Percentiles rank a stretch among this genome's conserved stretches.
Evolutionary conservation across 2,329 filamentous ascomycete species (phyloP).

Genomic region (Colletotrichum liaoningense): DNA sequence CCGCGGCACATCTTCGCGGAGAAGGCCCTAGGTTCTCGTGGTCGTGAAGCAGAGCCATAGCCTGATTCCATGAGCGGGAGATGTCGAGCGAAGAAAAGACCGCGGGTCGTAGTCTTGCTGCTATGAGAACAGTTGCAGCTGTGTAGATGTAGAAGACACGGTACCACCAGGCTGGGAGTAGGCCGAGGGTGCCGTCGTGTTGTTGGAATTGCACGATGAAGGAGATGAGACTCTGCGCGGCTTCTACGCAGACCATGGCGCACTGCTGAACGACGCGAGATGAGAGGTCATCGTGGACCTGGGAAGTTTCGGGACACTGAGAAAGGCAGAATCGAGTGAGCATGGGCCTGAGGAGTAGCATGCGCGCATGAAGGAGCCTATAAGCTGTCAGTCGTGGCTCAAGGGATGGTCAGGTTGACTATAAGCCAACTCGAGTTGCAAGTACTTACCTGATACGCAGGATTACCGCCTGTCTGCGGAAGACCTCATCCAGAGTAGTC

Average conservation of each 20-base stretch:
- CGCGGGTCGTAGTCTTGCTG: slow-evolving; percentile 48
- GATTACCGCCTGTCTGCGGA: slow-evolving; percentile 46
- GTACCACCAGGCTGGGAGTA: slow-evolving; percentile 54
- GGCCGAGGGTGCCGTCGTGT: slow-evolving; percentile 45
- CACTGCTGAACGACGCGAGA: slow-evolving; percentile 46
- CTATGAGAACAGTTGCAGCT: slow-evolving; percentile 49
- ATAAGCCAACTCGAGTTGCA: too few species aligned
- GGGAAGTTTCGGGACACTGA: slow-evolving; percentile 35
- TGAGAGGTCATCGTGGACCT: slow-evolving; percentile 39
- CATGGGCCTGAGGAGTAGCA: slow-evolving; percentile 47
- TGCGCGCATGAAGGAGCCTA: slow-evolving; percentile 49
- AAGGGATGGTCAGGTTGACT: too few species aligned
- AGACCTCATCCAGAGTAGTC: slow-evolving; percentile 40
- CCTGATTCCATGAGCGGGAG: slow-evolving; percentile 45
- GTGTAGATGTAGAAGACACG: slow-evolving; percentile 51
- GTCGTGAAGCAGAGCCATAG: slow-evolving; percentile 45
- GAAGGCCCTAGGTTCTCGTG: slow-evolving; percentile 49
- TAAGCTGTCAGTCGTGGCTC: not conserved
- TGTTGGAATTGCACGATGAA: slow-evolving; percentile 44
- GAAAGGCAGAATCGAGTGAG: slow-evolving; percentile 46
- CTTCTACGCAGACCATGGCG: slow-evolving; percentile 48
- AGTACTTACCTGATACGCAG: slow-evolving; percentile 46
- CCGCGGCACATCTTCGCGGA: slow-evolving; percentile 46
- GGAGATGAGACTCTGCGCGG: slow-evolving; percentile 46
- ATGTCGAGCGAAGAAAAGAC: slow-evolving; percentile 43